Evolutionary conservation across 176 grass and related monocot species (phyloP).

Genomic region (Pharus latifolius): DNA sequence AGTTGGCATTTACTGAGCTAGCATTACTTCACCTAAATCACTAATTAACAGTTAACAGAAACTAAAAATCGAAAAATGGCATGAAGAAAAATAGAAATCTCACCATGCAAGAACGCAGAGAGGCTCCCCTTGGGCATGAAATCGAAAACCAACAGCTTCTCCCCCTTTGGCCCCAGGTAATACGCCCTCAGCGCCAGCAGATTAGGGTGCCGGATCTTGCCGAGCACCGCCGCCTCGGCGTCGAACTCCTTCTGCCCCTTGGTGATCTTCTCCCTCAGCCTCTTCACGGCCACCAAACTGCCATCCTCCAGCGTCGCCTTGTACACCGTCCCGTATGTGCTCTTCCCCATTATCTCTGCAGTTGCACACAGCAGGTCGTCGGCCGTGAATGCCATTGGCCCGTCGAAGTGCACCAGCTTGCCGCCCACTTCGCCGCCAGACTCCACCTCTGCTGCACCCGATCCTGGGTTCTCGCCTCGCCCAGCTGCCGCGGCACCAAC

Average conservation of each 20-base stretch:
- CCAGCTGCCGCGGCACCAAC: neutral
- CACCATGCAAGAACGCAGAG: neutral
- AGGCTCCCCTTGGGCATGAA: conserved; percentile 1
- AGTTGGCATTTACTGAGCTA: too few species aligned
- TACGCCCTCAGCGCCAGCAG: neutral
- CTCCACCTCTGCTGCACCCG: neutral
- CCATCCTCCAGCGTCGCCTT: neutral
- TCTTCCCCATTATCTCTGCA: conserved; percentile 15
- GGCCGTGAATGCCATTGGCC: neutral
- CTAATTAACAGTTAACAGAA: too few species aligned
- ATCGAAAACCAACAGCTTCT: neutral
- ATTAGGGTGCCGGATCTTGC: neutral
- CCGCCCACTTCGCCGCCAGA: neutral
- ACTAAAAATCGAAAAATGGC: too few species aligned
- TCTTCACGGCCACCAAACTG: neutral
- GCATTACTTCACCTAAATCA: too few species aligned
- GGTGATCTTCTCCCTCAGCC: neutral
- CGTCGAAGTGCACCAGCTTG: conserved; percentile 11
- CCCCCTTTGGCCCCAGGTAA: neutral
- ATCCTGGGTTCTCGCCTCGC: neutral
- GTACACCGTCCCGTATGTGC: neutral
- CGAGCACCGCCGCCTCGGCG: neutral
- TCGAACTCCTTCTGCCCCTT: conserved; percentile 6
- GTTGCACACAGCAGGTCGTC: neutral
- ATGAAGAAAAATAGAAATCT: neutral